Evolutionary conservation across 257 asterid genomes (phyloP), one percentile per base, ranked within the genome.

Genomic region (Salvia rosmarinus): DNA sequence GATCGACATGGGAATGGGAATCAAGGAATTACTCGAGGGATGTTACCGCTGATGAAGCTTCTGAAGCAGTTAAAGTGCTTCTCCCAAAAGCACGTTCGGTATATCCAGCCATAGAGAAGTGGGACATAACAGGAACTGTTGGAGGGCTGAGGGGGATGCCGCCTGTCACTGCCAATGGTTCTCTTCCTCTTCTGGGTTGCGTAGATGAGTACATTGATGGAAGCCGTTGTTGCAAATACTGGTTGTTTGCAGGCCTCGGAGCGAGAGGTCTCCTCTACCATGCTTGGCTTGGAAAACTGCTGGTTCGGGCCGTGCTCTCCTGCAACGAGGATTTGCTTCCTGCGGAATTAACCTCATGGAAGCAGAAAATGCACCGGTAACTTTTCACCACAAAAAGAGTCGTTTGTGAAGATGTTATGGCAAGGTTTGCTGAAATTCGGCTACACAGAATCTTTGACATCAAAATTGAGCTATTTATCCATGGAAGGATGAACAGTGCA

Each of bases 1-100:
- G 99, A 37, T 91, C 99, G 30, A 89, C 99, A 1, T 95, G 99
- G 98, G 96, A 89, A 39, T 95, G 99, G 99, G 87, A 79, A 32
- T 91, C 98, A 5, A 82, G 58, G 71, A 88, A 88, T 76, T 78
- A 79, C 82, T 88, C 86, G 0, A 85, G 94, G 66, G 49, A 77
- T 6, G 96, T 91, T 50, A 58, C 89, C 1, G 19, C 20, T 2
- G 89, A 68, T 17, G 98, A 95, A 85, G 89, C 90, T 70, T 77
- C 87, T 32, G 66, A 77, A 49, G 93, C 95, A 42, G 64, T 80
- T 40, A 77, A 87, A 59, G 81, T 81, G 81, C 97, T 95, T 40
- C 72, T 95, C 40, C 84, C 83, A 6, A 95, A 88, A 80, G 98
- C 90, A 34, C 77, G 82, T 49, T 77, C 81, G 5, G 80, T 87